Evolutionary conservation across 2,329 filamentous ascomycete genomes (phyloP).

Genomic region (Cryphonectria nitschkei): DNA sequence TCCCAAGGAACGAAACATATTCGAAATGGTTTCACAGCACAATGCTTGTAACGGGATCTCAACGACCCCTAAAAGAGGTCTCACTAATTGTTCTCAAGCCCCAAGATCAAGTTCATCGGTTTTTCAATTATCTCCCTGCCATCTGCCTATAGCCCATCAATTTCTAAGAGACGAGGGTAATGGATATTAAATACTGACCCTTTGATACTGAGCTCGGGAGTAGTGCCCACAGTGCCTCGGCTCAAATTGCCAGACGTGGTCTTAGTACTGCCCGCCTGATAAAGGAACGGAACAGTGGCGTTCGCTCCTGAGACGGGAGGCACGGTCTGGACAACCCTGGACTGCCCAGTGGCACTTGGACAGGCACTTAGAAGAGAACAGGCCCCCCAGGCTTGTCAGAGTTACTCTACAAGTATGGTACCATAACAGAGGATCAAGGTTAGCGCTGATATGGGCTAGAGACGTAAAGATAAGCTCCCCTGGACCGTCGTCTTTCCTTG

Average conservation of each 20-base stretch:
- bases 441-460: conserved; percentile 9
- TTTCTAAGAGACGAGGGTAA: conserved; percentile 4
- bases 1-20: not conserved
- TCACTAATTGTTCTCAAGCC: not conserved
- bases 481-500: not conserved
- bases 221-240: not conserved
- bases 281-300: conserved; percentile 1
- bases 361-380: not conserved
- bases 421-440: not conserved
- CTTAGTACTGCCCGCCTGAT: conserved; percentile 1
- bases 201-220: not conserved
- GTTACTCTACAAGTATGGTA: not conserved
- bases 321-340: not conserved
- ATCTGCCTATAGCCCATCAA: not conserved
- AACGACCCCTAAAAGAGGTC: not conserved
- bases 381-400: not conserved
- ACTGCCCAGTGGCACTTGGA: not conserved
- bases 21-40: too few relatives aligned
- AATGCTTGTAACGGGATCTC: not conserved
- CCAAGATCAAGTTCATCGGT: not conserved
- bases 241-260: not conserved
- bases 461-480: conserved; percentile 14
- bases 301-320: not conserved
- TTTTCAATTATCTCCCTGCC: not conserved
- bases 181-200: not conserved